Base-by-base conservation (phyloP, 495 filamentous ascomycete species). In the Neurospora pannonica region DNA sequence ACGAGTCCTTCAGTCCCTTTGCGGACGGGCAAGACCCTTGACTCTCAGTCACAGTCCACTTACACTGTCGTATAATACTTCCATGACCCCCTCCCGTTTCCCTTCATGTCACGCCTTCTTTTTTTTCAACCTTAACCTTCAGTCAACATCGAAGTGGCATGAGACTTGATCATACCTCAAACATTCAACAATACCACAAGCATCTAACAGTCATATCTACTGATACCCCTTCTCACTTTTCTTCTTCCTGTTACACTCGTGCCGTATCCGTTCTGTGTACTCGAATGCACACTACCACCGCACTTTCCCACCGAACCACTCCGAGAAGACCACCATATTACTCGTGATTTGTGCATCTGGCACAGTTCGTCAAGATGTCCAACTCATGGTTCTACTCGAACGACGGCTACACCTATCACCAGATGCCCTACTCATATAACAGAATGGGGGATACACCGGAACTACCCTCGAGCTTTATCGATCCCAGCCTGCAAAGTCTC, bases 401-500 rank as follows among this genome's bases (percentile, higher is more conserved):
- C 28, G 54, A 34, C 54, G 1, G 15, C 28, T 34, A 31, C 48
- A 62, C 31, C 37, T 62, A 15, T n/a, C 39, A 40, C 39, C 34
- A 21, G 19, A 31, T 43, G 38, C 71, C 17, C 1, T 75, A 75
- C 60, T 13, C 43, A 3, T 39, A 48, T 13, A 34, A 67, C 28
- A 67, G 54, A 7, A 67, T 67, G 54, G 54, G 10, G 15, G 28
- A 67, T 28, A 19, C 71, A 21, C 28, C 71, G 10, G 71, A 48
- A 39, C 24, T 43, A 34, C 17, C 31, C 19, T 31, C 8, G 60
- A 34, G 43, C 31, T 75, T 54, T 62, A 76, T 77, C 78, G 77
- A 79, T 48, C 78, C 79, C 7, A 74, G 1, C 13, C 73, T 79
- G 28, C 76, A 80, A 40, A 75, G 19, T 38, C 15, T 60, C 11